Evolutionary conservation across 768 basidiomycete species (phyloP).

Genomic region (Lactarius quietus): DNA sequence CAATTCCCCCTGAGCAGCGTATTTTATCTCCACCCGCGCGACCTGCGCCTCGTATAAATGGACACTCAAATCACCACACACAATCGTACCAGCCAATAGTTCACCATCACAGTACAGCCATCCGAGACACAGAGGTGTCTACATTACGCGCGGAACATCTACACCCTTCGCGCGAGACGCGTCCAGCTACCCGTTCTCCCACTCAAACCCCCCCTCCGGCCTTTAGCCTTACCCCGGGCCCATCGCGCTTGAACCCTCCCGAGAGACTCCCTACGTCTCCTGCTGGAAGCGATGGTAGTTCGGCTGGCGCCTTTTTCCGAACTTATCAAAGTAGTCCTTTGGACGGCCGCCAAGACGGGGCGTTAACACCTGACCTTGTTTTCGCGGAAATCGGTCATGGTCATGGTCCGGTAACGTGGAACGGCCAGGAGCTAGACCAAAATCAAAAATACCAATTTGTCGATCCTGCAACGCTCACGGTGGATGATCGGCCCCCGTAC

Average conservation of each 20-base stretch:
- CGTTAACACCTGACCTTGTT: slow-evolving; percentile 67
- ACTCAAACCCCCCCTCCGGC: slow-evolving; percentile 29
- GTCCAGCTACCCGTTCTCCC: slow-evolving; percentile 21
- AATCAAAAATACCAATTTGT: slow-evolving; percentile 1
- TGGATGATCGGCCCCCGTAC: slow-evolving; percentile 14
- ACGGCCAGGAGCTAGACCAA: slow-evolving; percentile 18
- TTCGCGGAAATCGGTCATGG: slow-evolving; percentile 78
- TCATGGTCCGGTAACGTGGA: slow-evolving; percentile 39
- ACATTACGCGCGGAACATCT: slow-evolving; percentile 6
- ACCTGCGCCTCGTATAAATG: slow-evolving; percentile 14
- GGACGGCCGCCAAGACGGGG: slow-evolving; percentile 41
- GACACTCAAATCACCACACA: slow-evolving; percentile 13
- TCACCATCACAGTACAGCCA: slow-evolving; percentile 31
- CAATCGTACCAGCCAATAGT: slow-evolving; percentile 2
- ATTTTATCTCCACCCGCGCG: slow-evolving; percentile 7
- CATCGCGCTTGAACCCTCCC: slow-evolving; percentile 44
- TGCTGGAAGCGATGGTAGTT: slow-evolving; percentile 56
- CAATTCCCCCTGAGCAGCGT: slow-evolving; percentile 11
- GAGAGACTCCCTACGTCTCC: slow-evolving; percentile 47
- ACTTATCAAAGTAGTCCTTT: slow-evolving; percentile 41
- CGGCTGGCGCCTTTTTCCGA: slow-evolving; percentile 55
- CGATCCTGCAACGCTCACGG: slow-evolving; percentile 2
- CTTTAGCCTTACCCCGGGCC: slow-evolving; percentile 36
- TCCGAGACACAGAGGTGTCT: slow-evolving; percentile 40
- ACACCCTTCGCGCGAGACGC: slow-evolving; percentile 37